Base-by-base conservation (phyloP, 805 yeast species). In the Candida hungchunana region DNA sequence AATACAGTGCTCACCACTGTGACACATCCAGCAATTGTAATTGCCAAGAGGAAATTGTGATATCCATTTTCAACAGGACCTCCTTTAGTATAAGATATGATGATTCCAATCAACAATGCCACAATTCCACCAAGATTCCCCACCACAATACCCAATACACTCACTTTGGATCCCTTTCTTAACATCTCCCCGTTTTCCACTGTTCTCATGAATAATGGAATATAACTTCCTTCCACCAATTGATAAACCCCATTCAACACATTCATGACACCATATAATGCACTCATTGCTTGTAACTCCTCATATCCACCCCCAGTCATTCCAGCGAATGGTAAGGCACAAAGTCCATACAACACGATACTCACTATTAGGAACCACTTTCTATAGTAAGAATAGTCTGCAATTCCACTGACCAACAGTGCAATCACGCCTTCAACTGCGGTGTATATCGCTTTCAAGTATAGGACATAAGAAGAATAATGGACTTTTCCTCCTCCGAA, bases 151-250 rank as follows among this genome's bases (percentile, higher is more conserved):
- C 69, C 71, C 58, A 62, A 40, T 2, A 59, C 67, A 43, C 67
- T 60, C 3, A 64, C 67, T 6, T 29, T 53, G 0, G 64, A 47
- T 1, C 69, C 69, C 29, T 58, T 47, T 20, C 47, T 51, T 38
- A 63, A 45, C 5, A 61, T 48, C n/a, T n/a, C n/a, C 6, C 9
- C 37, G 7, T 16, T 27, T 3, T 17, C 53, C 3, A 50, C 45
- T 6, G 62, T 61, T 31, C 64, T 51, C 69, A 66, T 64, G 36
- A 66, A 62, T 15, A 58, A 32, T 2, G 71, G 71, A 26, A 65
- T 62, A 34, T 63, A 65, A 1, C 68, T 59, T 1, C 62, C 68
- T 38, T 64, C 69, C 15, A 63, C 29, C 12, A 63, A 60, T 40
- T 66, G 66, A 36, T 64, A 56, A 2, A 61, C 40, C 1, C 60